Conservation (phyloP, 73 alveolate genomes). For the Paraurostyla sp. region DNA sequence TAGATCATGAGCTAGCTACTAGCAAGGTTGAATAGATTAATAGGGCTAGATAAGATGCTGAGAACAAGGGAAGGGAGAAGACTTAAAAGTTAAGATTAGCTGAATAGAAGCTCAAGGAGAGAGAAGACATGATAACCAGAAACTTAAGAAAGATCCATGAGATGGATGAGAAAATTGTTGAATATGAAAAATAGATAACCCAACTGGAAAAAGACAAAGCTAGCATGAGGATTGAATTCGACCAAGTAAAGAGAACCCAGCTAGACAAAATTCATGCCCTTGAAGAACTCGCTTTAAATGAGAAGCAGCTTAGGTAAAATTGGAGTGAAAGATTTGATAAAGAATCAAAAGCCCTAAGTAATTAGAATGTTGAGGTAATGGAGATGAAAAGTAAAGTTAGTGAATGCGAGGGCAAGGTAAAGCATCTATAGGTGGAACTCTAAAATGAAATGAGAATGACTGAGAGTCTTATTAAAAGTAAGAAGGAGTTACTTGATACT, state of each 20-base stretch:
- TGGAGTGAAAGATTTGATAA: constrained; percentile 50
- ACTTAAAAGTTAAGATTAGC: not conserved
- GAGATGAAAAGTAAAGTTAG: not conserved
- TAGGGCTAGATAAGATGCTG: constrained; percentile 20
- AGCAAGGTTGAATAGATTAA: constrained; percentile 21
- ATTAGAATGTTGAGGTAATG: constrained; percentile 3
- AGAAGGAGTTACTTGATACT: constrained; percentile 31
- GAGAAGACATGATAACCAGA: constrained; percentile 39
- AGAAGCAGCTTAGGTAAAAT: not conserved
- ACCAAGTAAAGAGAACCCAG: not conserved
- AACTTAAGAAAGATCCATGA: constrained; percentile 33
- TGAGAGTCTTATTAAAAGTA: not conserved
- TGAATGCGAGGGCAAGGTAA: not conserved
- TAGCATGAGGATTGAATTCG: constrained; percentile 8
- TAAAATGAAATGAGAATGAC: not conserved
- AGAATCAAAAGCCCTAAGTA: not conserved
- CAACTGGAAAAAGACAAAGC: constrained; percentile 41
- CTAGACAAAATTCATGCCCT: constrained; percentile 10
- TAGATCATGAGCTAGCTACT: constrained; percentile 43
- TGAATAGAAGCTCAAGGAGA: constrained; percentile 14
- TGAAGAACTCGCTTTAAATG: constrained; percentile 27
- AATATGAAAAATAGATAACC: not conserved
- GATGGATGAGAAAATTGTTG: constrained; percentile 27
- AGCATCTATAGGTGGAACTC: not conserved
- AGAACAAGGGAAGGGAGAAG: not conserved